Evolutionary conservation across 108 stramenopile species (phyloP), one percentile per base, ranked within the genome.

Genomic region (Aureococcus anophagefferens): DNA sequence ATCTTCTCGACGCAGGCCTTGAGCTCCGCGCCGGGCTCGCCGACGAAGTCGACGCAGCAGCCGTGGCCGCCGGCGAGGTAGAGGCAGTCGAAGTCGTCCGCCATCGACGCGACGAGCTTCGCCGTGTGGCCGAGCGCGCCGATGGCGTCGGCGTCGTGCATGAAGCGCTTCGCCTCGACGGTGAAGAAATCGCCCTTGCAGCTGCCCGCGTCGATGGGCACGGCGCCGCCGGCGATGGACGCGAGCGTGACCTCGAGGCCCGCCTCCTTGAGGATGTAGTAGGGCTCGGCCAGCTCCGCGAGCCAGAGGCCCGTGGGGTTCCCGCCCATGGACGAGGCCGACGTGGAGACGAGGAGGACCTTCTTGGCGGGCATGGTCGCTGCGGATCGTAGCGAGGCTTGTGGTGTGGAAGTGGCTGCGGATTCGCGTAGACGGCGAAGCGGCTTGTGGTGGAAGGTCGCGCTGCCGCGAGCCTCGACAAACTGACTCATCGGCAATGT

Each of bases 1-100:
- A 86, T 64, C 0, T 79, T 69, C 76, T 89, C 88, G 67, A 91
- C 84, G 32, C 82, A 80, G 32, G 44, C 71, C 70, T 88, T 89
- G 35, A 91, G 51, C 40, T 44, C 40, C 40, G 5, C 13, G 25
- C 63, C 67, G 16, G 79, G 74, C 69, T 82, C 82, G 62, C 68
- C 74, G 62, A 84, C 44, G 72, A 87, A 89, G 71, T 91, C 91
- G 36, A 67, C 72, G 67, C 84, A 86, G 28, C 83, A 80, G 63
- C 91, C 91, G 74, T 89, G 88, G 44, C 91, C 91, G 28, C 90
- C 90, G 17, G 81, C 73, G 3, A 87, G 17, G 63, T 80, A 88
- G 46, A 91, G 75, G 32, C 81, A 83, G 78, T 91, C 91, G 71
- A 80, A 83, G 35, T 63, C 75, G 21, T 70, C 70, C 25, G 79